These are phyloP conservation scores for Boletales sp. DNA, from an alignment of 768 basidiomycete genomes.

Conservation along the genomic window DNA sequence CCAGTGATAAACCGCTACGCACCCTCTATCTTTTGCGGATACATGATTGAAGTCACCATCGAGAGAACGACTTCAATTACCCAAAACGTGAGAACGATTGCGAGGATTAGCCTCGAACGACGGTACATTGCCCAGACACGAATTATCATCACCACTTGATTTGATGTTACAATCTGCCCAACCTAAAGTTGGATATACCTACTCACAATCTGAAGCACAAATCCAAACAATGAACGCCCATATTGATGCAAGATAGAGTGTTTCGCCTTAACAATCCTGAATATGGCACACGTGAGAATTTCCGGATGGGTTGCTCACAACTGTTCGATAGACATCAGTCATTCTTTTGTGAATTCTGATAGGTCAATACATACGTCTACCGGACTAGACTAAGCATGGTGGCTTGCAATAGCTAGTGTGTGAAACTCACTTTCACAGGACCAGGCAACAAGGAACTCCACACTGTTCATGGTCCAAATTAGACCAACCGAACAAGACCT, in stretches of 20 bases:
- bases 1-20: background rate
- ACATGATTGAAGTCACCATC: background rate
- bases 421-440: background rate
- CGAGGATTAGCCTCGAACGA: conserved; percentile 4
- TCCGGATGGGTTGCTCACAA: background rate
- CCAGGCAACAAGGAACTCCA: conserved; percentile 4
- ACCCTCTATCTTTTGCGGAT: background rate
- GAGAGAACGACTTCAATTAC: background rate
- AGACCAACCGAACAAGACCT: background rate
- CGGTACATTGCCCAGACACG: conserved; percentile 11
- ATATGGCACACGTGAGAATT: background rate
- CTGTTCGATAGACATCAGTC: background rate
- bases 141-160: conserved; percentile 9
- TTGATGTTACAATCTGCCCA: background rate
- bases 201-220: conserved; percentile 3
- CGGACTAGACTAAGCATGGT: background rate
- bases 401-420: background rate
- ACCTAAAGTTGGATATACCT: too few relatives aligned
- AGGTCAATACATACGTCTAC: conserved; percentile 1
- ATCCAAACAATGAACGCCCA: background rate
- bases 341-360: background rate
- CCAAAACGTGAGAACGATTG: background rate
- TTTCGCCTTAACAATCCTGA: background rate
- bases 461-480: background rate
- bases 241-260: background rate